phyloP scores from a whole-genome alignment of 768 basidiomycete genomes.

The Trametes punicea region DNA sequence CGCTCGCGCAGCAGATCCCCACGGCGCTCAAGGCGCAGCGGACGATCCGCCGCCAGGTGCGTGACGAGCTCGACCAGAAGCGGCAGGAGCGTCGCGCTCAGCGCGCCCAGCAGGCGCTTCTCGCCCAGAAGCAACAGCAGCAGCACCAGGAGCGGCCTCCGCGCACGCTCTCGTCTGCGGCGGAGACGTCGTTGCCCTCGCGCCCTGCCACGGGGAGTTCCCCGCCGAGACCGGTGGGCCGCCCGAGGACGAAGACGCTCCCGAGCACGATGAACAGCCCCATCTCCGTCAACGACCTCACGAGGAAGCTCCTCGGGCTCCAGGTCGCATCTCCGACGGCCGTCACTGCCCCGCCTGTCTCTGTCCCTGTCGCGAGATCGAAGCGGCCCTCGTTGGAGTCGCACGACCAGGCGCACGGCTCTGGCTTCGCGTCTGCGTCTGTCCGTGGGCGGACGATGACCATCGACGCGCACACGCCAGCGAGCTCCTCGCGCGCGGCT shows the following conservation, averaged over 20 bases:
- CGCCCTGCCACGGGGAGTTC: not conserved
- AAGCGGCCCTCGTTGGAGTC: constrained; percentile 17
- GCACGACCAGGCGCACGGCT: not conserved
- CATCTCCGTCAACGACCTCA: constrained; percentile 58
- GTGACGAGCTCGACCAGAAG: constrained; percentile 62
- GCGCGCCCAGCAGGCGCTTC: constrained; percentile 15
- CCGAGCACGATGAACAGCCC: constrained; percentile 36
- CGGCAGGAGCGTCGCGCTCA: constrained; percentile 32
- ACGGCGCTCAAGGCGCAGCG: constrained; percentile 80
- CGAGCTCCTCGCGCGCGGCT: constrained; percentile 19
- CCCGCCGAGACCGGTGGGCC: constrained; percentile 25
- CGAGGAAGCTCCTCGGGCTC: constrained; percentile 52
- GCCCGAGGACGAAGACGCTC: constrained; percentile 44
- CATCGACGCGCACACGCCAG: not conserved
- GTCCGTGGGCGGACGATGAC: constrained; percentile 7
- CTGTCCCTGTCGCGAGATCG: constrained; percentile 12
- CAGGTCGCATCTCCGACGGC: constrained; percentile 30
- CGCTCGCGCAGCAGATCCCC: constrained; percentile 79
- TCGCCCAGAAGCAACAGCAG: constrained; percentile 9
- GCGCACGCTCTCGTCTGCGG: constrained; percentile 27
- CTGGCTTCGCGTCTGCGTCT: not conserved
- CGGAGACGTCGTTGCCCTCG: constrained; percentile 18
- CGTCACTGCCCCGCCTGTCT: not conserved
- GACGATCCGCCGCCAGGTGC: constrained; percentile 69
- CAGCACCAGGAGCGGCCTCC: constrained; percentile 1